Percentiles rank a stretch among this genome's conserved stretches.
phyloP scores from a whole-genome alignment of 2,329 filamentous ascomycete genomes.

The Fusarium marasasianum region DNA sequence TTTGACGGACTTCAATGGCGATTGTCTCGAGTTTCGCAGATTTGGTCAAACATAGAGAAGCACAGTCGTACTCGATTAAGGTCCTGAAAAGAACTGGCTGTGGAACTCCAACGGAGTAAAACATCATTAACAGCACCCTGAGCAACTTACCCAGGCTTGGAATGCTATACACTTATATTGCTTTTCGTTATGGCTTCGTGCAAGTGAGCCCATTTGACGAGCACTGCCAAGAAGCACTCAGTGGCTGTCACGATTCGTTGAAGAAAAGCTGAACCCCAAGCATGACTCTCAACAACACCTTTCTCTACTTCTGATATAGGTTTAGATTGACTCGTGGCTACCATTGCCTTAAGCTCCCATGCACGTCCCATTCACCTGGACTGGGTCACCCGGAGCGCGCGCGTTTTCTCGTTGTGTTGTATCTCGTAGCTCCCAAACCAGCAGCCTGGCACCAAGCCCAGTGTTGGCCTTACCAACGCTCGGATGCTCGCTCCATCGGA shows the following conservation, averaged over 20 bases:
- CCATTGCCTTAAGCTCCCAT: background rate
- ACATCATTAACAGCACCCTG: too few relatives aligned
- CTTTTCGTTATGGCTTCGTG: background rate
- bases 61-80: too few relatives aligned
- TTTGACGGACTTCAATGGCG: too few relatives aligned
- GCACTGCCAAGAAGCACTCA: accelerated
- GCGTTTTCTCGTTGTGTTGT: background rate
- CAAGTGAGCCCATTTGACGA: accelerated
- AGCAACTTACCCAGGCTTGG: too few relatives aligned
- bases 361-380: accelerated
- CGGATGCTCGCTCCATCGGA: accelerated
- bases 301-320: accelerated
- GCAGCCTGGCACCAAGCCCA: background rate
- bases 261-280: background rate
- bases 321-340: accelerated
- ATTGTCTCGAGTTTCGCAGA: too few relatives aligned
- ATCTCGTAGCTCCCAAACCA: background rate
- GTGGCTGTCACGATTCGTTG: background rate
- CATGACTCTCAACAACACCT: background rate
- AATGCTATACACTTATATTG: too few relatives aligned
- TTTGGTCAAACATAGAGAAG: too few relatives aligned
- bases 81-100: too few relatives aligned
- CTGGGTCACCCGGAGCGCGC: background rate
- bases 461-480: background rate
- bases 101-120: too few relatives aligned